Evolutionary conservation across 805 yeast genomes (phyloP), one percentile per base, ranked within the genome.

Genomic region (Metschnikowia similis): DNA sequence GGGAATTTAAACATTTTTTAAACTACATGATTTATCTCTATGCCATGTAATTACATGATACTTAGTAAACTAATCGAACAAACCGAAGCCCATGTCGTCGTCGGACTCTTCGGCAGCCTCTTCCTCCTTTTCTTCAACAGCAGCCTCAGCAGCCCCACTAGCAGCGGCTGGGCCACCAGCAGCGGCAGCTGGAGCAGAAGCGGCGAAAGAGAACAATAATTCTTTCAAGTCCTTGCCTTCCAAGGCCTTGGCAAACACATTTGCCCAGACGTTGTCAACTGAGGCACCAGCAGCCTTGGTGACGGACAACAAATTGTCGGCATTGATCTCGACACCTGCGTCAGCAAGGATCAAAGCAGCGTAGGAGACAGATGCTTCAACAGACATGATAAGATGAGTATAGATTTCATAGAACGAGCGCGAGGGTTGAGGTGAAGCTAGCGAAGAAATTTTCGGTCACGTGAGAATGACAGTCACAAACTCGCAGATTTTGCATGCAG

Each of bases 311-410:
- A 89, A 79, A 82, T 88, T 89, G 74, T 87, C 92, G 64, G 94
- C 55, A 61, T 96, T 82, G 84, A 94, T 83, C 77, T 91, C 97
- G 70, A 89, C 79, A 70, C 89, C 97, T 69, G 97, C 89, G 73
- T 92, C 99, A 63, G 97, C 96, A 77, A 92, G 83, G 80, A 92
- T 90, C 77, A 92, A 85, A 71, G 98, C 96, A 75, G 99, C 98
- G 87, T 89, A 90, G 66, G 97, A 87, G 72, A 89, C 89, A 72
- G 92, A 84, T 70, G 96, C 83, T 83, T 90, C 96, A 67, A 81
- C 69, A 75, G 96, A 87, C 96, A 89, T 89, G 74, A 64, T 74
- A 49, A 41, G 38, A 47, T 46, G 43, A 41, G 8, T 41, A 31
- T 43, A 30, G 41, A 27, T 27, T 13, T 21, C 29, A 17, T 31